Evolutionary conservation across 75 land plant species (phyloP).

Genomic region (Cupressus sempervirens): DNA sequence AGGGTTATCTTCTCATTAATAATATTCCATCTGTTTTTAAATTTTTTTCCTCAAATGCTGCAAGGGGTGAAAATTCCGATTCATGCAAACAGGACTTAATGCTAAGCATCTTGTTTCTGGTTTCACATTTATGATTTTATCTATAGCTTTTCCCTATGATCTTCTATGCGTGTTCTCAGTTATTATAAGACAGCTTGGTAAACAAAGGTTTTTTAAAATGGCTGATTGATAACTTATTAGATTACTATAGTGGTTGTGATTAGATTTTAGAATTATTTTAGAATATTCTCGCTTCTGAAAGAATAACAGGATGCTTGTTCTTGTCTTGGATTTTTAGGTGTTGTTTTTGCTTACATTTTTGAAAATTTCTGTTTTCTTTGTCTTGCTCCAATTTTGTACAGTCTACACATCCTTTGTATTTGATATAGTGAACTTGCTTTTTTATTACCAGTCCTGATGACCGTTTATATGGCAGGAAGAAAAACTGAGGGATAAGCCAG

Average conservation of each 20-base stretch:
- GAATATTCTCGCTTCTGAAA: background rate
- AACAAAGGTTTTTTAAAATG: background rate
- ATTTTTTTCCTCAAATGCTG: background rate
- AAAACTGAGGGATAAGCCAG: constrained; percentile 85
- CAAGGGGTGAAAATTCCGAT: background rate
- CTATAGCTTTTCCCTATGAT: background rate
- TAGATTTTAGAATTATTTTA: background rate
- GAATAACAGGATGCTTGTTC: background rate
- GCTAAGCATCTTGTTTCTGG: background rate
- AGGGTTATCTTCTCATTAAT: background rate
- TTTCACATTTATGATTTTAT: background rate
- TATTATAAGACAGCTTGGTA: background rate
- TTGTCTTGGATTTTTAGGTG: background rate
- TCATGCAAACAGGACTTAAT: background rate
- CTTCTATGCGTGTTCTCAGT: background rate
- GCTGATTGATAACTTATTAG: background rate
- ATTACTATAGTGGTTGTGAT: background rate
- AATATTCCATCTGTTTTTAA: background rate
- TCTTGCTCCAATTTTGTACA: background rate
- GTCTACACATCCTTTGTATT: background rate
- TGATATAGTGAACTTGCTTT: background rate
- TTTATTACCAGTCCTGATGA: background rate
- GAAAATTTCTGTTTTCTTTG: background rate
- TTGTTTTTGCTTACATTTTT: background rate
- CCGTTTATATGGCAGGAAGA: constrained; percentile 53